These are phyloP conservation scores for Penicillium decumbens DNA, from an alignment of 2,329 filamentous ascomycete genomes.

Conservation along the genomic window DNA sequence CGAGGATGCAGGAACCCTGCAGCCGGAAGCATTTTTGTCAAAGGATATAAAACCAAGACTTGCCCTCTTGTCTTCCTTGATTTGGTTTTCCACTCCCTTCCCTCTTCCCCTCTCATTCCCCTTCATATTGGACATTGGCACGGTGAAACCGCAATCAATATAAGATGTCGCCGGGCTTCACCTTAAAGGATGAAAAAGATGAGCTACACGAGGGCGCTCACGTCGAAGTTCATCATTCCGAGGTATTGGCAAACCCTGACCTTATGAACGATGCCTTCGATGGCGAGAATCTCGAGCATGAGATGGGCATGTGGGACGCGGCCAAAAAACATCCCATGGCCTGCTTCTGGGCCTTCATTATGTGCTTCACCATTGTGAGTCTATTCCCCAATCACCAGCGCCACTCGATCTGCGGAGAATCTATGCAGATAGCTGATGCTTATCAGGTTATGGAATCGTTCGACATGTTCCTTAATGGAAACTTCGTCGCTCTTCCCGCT, in stretches of 20 bases:
- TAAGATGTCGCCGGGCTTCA: background rate
- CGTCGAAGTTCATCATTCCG: slow-evolving; percentile 7
- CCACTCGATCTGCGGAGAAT: slow-evolving; percentile 12
- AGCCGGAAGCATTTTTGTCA: no score
- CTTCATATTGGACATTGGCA: background rate
- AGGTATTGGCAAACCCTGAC: slow-evolving; percentile 33
- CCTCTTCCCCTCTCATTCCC: background rate
- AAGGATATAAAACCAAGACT: no score
- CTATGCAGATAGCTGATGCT: background rate
- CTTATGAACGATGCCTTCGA: slow-evolving; percentile 39
- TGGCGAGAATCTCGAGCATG: slow-evolving; percentile 42
- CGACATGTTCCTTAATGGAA: background rate
- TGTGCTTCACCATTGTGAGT: slow-evolving; percentile 48
- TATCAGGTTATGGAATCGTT: background rate
- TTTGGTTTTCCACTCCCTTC: no score
- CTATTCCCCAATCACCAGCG: no score
- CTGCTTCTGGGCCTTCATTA: slow-evolving; percentile 48
- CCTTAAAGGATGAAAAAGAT: background rate
- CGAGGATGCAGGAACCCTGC: no score
- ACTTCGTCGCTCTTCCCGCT: background rate
- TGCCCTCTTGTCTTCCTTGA: no score
- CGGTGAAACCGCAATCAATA: no score
- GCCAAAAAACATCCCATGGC: slow-evolving; percentile 44
- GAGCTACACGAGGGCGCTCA: no score
- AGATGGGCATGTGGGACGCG: slow-evolving; percentile 40